Evolutionary conservation across 1,139 yeast species (phyloP).

Genomic region (Sugiyamaella neomexicana): DNA sequence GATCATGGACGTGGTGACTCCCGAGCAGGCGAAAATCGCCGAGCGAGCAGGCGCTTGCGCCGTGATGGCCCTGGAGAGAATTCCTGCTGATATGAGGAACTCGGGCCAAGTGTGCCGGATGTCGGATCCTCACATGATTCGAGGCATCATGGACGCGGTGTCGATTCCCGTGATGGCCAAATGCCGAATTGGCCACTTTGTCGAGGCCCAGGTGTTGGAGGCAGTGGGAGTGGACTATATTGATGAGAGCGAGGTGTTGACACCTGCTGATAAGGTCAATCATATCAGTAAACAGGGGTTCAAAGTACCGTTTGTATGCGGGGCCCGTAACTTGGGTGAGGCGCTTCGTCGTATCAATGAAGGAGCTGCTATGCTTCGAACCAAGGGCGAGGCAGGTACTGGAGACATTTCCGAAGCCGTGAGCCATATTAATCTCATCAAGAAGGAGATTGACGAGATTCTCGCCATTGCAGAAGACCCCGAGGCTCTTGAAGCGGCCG

Average conservation of each 20-base stretch:
- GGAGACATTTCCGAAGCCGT: slow-evolving; percentile 90
- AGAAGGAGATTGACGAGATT: slow-evolving; percentile 55
- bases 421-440: slow-evolving; percentile 65
- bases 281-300: slow-evolving; percentile 65
- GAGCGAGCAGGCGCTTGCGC: slow-evolving; percentile 89
- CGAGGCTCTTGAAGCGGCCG: slow-evolving; percentile 50
- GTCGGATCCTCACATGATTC: slow-evolving; percentile 84
- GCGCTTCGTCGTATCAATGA: slow-evolving; percentile 78
- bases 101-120: slow-evolving; percentile 84
- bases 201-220: slow-evolving; percentile 79
- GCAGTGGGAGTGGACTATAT: slow-evolving; percentile 75
- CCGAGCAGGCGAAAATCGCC: slow-evolving; percentile 66
- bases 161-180: slow-evolving; percentile 74
- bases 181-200: slow-evolving; percentile 81
- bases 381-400: slow-evolving; percentile 89
- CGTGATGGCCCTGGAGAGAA: slow-evolving; percentile 85
- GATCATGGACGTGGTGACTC: slow-evolving; percentile 61
- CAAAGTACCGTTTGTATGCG: slow-evolving; percentile 83
- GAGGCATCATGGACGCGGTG: slow-evolving; percentile 66
- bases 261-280: slow-evolving; percentile 71
- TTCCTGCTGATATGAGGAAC: slow-evolving; percentile 84
- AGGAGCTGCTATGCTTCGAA: slow-evolving; percentile 87
- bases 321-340: slow-evolving; percentile 81
- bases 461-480: slow-evolving; percentile 44
- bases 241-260: slow-evolving; percentile 79